Conservation (phyloP, 139 green algal species). For the Astrephomene gubernaculifera region DNA sequence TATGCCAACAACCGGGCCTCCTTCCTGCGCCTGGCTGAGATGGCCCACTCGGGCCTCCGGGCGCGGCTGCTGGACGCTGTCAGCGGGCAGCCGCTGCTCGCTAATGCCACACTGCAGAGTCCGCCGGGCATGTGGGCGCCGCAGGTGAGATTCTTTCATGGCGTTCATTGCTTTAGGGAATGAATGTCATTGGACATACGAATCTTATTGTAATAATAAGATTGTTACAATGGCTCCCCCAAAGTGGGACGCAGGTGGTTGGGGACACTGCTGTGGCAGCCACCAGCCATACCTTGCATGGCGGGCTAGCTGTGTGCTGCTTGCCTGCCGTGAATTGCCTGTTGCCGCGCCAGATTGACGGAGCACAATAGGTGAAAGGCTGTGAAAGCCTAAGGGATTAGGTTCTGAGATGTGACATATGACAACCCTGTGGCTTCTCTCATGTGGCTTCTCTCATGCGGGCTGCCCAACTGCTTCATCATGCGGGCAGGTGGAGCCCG, state of each 20-base stretch:
- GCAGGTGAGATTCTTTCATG: neutral
- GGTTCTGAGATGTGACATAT: neutral
- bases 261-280: neutral
- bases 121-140: neutral
- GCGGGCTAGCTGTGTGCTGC: neutral
- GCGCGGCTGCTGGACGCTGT: neutral
- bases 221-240: neutral
- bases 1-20: constrained; percentile 16
- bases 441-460: neutral
- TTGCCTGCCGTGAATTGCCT: no score
- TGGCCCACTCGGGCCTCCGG: constrained; percentile 1
- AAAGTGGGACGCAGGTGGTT: neutral
- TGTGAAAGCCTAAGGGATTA: neutral
- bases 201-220: neutral
- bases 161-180: neutral
- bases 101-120: neutral
- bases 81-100: constrained; percentile 3
- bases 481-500: neutral
- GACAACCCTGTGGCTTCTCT: neutral
- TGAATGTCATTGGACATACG: neutral
- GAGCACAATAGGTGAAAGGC: neutral
- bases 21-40: constrained; percentile 6
- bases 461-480: neutral
- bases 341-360: no score
- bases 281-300: neutral